Evolutionary conservation across 108 stramenopile species (phyloP).

Genomic region (Nitzschia sp.): DNA sequence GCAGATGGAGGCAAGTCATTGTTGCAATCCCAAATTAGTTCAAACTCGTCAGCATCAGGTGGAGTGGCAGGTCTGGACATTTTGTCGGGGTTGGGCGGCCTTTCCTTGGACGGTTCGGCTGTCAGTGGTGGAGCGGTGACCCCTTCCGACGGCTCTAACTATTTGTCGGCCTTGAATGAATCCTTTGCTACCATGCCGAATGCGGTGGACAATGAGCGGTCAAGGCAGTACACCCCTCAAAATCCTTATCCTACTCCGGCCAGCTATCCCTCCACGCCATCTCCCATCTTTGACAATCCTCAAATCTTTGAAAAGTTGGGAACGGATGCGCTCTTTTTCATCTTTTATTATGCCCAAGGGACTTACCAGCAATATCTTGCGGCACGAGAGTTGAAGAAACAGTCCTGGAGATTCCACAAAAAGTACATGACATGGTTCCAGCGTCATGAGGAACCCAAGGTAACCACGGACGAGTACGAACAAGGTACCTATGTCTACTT

Average conservation of each 20-base stretch:
- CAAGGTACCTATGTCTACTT: slow-evolving; percentile 99
- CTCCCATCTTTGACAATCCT: slow-evolving; percentile 89
- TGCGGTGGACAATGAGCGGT: slow-evolving; percentile 64
- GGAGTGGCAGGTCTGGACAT: slow-evolving; percentile 34
- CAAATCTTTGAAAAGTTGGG: slow-evolving; percentile 95
- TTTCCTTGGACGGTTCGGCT: slow-evolving; percentile 23
- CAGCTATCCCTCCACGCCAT: slow-evolving; percentile 88
- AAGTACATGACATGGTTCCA: slow-evolving; percentile 99
- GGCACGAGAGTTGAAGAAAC: slow-evolving; percentile 96
- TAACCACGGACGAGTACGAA: slow-evolving; percentile 98
- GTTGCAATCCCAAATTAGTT: slow-evolving; percentile 1
- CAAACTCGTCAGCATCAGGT: slow-evolving; percentile 1
- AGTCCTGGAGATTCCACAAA: slow-evolving; percentile 99
- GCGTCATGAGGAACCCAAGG: slow-evolving; percentile 94
- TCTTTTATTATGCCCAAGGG: slow-evolving; percentile 98
- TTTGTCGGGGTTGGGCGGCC: slow-evolving; percentile 66
- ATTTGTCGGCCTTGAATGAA: slow-evolving; percentile 51
- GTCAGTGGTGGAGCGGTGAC: slow-evolving; percentile 15
- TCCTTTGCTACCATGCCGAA: slow-evolving; percentile 78
- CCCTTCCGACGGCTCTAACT: slow-evolving; percentile 32
- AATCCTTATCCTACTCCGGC: slow-evolving; percentile 92
- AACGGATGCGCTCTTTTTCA: slow-evolving; percentile 98
- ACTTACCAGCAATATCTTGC: slow-evolving; percentile 99
- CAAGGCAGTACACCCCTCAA: slow-evolving; percentile 81
- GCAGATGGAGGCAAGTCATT: slow-evolving; percentile 20